Conservation (phyloP, 805 yeast species). For the Candida maltosa region DNA sequence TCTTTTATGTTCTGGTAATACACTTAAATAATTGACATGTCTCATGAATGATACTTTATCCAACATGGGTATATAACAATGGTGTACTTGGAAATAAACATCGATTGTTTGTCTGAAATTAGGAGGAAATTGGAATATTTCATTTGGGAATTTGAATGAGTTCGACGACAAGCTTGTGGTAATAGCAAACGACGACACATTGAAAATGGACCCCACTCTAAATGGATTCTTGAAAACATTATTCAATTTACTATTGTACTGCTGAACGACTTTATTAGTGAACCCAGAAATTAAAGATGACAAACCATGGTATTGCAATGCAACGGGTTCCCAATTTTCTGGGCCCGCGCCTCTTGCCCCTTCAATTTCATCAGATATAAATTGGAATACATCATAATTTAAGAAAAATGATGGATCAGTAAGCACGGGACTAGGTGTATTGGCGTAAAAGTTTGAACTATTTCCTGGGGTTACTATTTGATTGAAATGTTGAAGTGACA, state of each 20-base stretch:
- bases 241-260: conserved; percentile 11
- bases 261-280: conserved; percentile 13
- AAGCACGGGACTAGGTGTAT: too few relatives aligned
- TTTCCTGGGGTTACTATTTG: too few relatives aligned
- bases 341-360: conserved; percentile 1
- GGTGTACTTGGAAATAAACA: conserved; percentile 16
- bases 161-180: conserved; percentile 8
- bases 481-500: too few relatives aligned
- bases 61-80: conserved; percentile 21
- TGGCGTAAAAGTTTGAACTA: too few relatives aligned
- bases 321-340: conserved; percentile 15
- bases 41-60: conserved; percentile 15
- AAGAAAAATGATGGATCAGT: conserved; percentile 14
- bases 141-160: conserved; percentile 13
- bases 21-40: conserved; percentile 11
- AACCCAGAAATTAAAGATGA: conserved; percentile 19
- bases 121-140: conserved; percentile 15
- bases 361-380: conserved; percentile 13
- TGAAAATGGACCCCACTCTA: conserved; percentile 22
- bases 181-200: conserved; percentile 14
- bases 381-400: conserved; percentile 16
- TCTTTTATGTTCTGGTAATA: conserved; percentile 1
- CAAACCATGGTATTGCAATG: conserved; percentile 18
- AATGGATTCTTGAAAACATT: conserved; percentile 15
- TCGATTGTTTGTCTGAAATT: conserved; percentile 13